These are phyloP conservation scores for Magnaporthiopsis incrustans DNA, from an alignment of 2,329 filamentous ascomycete genomes.

Conservation along the genomic window DNA sequence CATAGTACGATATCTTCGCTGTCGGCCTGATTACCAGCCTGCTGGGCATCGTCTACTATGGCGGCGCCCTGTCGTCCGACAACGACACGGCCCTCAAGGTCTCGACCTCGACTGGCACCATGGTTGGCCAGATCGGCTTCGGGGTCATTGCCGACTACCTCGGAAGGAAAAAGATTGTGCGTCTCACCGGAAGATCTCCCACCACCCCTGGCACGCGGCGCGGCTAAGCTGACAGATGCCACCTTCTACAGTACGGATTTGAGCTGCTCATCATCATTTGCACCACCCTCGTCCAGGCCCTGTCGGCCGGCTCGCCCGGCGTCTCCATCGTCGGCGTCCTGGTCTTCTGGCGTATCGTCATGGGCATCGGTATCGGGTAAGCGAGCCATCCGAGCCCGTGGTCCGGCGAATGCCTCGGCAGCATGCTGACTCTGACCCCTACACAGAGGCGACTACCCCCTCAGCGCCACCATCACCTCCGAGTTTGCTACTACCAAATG, in stretches of 20 bases:
- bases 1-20: conserved; percentile 67
- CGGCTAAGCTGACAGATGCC: not conserved
- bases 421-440: not conserved
- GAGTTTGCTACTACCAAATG: conserved; percentile 83
- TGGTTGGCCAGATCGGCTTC: conserved; percentile 75
- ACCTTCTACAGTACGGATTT: conserved; percentile 48
- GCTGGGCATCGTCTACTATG: conserved; percentile 72
- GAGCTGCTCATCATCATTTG: conserved; percentile 77
- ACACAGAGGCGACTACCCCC: conserved; percentile 60
- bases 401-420: not conserved
- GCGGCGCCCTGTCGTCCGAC: conserved; percentile 50
- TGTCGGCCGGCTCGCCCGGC: conserved; percentile 54
- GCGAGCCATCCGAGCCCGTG: too few relatives aligned
- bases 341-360: conserved; percentile 75
- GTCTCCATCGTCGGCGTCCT: conserved; percentile 58
- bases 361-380: conserved; percentile 30
- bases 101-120: conserved; percentile 73
- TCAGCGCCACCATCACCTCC: conserved; percentile 77
- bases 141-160: conserved; percentile 70
- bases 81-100: conserved; percentile 81
- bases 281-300: conserved; percentile 63
- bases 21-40: conserved; percentile 66
- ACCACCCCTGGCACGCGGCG: not conserved
- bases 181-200: not conserved
- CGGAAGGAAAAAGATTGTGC: conserved; percentile 24